Evolutionary conservation across 108 stramenopile genomes (phyloP), one percentile per base, ranked within the genome.

Genomic region (Cyclotella cryptica): DNA sequence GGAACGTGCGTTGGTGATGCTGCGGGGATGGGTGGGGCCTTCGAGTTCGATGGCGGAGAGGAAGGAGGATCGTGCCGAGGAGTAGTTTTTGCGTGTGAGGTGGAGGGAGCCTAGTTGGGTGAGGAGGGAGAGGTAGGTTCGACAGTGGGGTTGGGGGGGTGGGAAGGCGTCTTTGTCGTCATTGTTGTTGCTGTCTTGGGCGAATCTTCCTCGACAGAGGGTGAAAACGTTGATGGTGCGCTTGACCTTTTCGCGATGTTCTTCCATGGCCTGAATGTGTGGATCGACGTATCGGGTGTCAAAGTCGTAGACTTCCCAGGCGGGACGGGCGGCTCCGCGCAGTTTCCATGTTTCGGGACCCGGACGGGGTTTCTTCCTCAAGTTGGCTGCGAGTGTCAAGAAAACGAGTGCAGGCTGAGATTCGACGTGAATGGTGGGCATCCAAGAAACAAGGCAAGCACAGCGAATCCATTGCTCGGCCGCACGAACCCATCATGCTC

Each of bases 321-420:
- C 96, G 0, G 96, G 94, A 44, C 94, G 84, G 28, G 96, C 96
- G 11, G 96, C 94, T 17, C 96, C 96, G 27, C 87, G 85, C 39
- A 97, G 69, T 81, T 95, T 93, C 96, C 96, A 97, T 9, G 87
- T 88, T 62, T 91, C 90, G 0, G 93, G 95, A 40, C 93, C 95
- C 12, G 77, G 75, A 13, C 95, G 87, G 42, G 74, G 74, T 73
- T 81, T 85, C 51, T 75, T 85, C 54, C 87, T 87, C 13, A 83
- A 49, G 47, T 77, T 83, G 42, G 68, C 60, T 79, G 72, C 11
- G 17, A 51, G 17, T n/a, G n/a, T n/a, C n/a, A 8, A 51, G 3
- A 8, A 51, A 58, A 27, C 22, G 22, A 27, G 22, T 28, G 22
- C 17, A 1, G 24, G 24, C 6, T 27, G 7, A 21, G 2, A 7